phyloP scores from a whole-genome alignment of 2,329 filamentous ascomycete species.

The Mollisiaceae sp. region DNA sequence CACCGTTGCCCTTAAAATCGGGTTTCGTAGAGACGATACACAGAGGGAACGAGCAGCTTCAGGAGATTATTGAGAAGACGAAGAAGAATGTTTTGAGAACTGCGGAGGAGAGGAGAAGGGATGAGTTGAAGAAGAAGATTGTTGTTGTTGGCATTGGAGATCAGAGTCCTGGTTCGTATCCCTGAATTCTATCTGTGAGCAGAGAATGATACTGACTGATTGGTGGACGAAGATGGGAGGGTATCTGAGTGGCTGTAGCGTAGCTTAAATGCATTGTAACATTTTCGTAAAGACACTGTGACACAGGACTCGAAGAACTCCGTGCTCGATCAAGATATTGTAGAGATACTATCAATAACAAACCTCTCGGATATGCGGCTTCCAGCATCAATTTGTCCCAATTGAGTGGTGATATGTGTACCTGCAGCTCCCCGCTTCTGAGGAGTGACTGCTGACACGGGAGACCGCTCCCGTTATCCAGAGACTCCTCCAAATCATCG shows the following conservation, averaged over 20 bases:
- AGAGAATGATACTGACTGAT: conserved; percentile 14
- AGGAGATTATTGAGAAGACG: conserved; percentile 30
- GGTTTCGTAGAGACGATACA: conserved; percentile 27
- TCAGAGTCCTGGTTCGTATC: conserved; percentile 34
- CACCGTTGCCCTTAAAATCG: conserved; percentile 25
- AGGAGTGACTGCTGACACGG: background rate
- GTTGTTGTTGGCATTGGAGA: conserved; percentile 35
- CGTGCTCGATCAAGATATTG: background rate
- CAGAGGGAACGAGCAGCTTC: conserved; percentile 27
- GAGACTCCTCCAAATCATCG: background rate
- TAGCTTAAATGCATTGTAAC: background rate
- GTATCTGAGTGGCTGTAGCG: conserved; percentile 32
- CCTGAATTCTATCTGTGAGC: background rate
- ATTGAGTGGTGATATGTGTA: conserved; percentile 2
- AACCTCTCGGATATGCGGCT: conserved; percentile 10
- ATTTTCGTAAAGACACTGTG: background rate
- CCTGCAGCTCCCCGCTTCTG: conserved; percentile 12
- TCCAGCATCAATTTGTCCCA: conserved; percentile 10
- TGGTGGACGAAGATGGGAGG: conserved; percentile 24
- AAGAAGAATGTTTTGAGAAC: conserved; percentile 28
- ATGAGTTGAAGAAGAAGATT: conserved; percentile 37
- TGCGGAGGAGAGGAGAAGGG: conserved; percentile 31
- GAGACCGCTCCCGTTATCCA: background rate
- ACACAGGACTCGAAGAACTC: background rate
- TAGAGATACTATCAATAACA: background rate